Evolutionary conservation across 2,329 filamentous ascomycete genomes (phyloP), one percentile per base, ranked within the genome.

Genomic region (Xylariomycetidae sp.): DNA sequence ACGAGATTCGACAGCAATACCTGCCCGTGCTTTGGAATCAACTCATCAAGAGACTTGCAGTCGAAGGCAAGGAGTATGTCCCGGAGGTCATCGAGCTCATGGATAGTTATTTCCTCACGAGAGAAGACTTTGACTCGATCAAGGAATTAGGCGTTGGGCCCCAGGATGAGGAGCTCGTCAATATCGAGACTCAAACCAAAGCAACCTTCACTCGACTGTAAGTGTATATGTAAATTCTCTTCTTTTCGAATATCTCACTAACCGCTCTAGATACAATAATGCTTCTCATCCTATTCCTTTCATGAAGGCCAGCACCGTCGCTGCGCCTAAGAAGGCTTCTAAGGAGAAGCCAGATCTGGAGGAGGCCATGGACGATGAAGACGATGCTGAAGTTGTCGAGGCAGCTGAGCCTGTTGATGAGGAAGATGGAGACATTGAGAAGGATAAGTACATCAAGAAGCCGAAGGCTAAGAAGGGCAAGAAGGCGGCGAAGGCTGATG

Each of bases 91-190:
- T 98, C 52, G 79, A 92, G 34, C 71, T 96, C 34, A 97, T 98
- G 92, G 92, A 98, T 56, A 88, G 83, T 56, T 98, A 98, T 63
- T 98, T 83, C 60, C 69, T 98, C 37, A 97, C 92, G 1, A 83
- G 85, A 42, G 92, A 98, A 16, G 92, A 98, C 57, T 94, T 90
- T 59, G 92, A 98, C 55, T 84, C 82, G 8, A 88, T 98, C 50
- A 72, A 88, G 57, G 92, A 98, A 63, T 74, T 98, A 16, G 90
- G 89, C 6, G 77, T 98, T 11, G 92, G 90, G 4, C 77, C 81
- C 2, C 89, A 94, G 72, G 74, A 82, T 42, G 80, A 89, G 60
- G 80, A 82, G 13, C 67, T 67, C 2, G 72, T 94, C 46, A 84
- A 81, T 40, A 82, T 97, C 33, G 88, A 95, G 37, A 71, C 83